A percentile compares a stretch with the other conserved stretches of the same genome.
These are phyloP conservation scores for Rutidosis leptorrhynchoides DNA, from an alignment of 129 eudicot species.

Conservation along the genomic window DNA sequence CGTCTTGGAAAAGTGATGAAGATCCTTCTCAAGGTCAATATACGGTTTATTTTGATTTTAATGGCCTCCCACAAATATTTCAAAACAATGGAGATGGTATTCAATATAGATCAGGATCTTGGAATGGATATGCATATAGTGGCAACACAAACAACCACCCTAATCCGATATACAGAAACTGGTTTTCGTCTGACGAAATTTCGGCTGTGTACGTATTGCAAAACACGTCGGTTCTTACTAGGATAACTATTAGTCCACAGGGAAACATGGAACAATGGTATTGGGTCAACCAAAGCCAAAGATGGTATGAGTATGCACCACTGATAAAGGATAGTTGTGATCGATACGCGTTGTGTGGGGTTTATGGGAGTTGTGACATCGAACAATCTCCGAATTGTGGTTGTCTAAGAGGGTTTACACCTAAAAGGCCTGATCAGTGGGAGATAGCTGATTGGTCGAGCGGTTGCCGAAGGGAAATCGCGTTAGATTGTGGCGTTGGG, in stretches of 20 bases:
- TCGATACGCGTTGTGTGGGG: slow-evolving; percentile 31
- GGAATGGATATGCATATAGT: background rate
- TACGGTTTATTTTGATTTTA: background rate
- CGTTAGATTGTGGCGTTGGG: slow-evolving; percentile 29
- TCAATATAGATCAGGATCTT: background rate
- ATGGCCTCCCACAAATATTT: background rate
- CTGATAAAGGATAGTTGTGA: background rate
- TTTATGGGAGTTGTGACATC: slow-evolving; percentile 38
- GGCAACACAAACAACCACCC: background rate
- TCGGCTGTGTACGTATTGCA: background rate
- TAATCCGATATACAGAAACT: background rate
- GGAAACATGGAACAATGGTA: background rate
- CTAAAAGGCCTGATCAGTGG: slow-evolving; percentile 35
- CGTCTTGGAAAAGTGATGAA: slow-evolving; percentile 29
- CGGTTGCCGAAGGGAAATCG: slow-evolving; percentile 37
- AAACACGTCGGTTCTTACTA: background rate
- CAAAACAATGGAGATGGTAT: background rate
- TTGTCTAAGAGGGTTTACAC: slow-evolving; percentile 39
- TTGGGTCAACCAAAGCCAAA: background rate
- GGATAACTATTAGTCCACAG: background rate
- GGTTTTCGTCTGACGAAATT: background rate
- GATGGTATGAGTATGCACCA: background rate
- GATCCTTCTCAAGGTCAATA: slow-evolving; percentile 27
- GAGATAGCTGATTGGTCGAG: slow-evolving; percentile 37
- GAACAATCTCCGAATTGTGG: slow-evolving; percentile 27